These are phyloP conservation scores for Murraya koenigii DNA, from an alignment of 345 rosid species.

Conservation along the genomic window DNA sequence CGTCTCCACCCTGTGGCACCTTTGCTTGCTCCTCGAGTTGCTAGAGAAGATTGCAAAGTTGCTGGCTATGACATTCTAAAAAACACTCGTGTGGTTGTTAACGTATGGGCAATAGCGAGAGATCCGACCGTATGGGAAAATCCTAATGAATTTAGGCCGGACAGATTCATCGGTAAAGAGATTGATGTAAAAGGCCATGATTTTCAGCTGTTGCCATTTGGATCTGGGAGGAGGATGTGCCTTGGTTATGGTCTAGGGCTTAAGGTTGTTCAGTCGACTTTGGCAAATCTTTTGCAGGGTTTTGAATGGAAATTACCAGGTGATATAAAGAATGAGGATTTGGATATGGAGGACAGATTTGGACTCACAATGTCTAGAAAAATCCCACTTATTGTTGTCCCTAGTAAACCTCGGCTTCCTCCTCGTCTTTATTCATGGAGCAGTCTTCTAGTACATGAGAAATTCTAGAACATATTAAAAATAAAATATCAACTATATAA, in stretches of 20 bases:
- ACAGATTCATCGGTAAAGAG: constrained; percentile 12
- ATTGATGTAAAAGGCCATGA: constrained; percentile 57
- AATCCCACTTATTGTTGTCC: constrained; percentile 36
- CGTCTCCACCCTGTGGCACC: no score
- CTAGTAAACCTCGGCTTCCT: constrained; percentile 40
- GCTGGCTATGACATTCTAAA: constrained; percentile 44
- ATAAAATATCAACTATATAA: no score
- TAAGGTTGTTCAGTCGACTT: constrained; percentile 44
- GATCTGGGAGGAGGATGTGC: no score
- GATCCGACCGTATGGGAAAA: constrained; percentile 52
- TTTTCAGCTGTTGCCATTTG: constrained; percentile 56
- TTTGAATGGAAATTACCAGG: constrained; percentile 44
- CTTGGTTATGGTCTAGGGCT: constrained; percentile 24
- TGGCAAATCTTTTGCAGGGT: constrained; percentile 55
- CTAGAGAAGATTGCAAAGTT: constrained; percentile 36
- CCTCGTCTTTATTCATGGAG: constrained; percentile 24
- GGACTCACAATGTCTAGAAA: constrained; percentile 51
- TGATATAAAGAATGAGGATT: neutral
- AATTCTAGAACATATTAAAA: no score
- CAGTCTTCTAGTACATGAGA: no score
- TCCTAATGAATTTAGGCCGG: constrained; percentile 33
- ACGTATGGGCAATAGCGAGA: constrained; percentile 18
- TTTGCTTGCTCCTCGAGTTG: constrained; percentile 26
- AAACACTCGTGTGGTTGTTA: constrained; percentile 38
- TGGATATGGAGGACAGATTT: constrained; percentile 37